Conservation (phyloP, 768 basidiomycete genomes). For the Macrolepiota dolichaula region DNA sequence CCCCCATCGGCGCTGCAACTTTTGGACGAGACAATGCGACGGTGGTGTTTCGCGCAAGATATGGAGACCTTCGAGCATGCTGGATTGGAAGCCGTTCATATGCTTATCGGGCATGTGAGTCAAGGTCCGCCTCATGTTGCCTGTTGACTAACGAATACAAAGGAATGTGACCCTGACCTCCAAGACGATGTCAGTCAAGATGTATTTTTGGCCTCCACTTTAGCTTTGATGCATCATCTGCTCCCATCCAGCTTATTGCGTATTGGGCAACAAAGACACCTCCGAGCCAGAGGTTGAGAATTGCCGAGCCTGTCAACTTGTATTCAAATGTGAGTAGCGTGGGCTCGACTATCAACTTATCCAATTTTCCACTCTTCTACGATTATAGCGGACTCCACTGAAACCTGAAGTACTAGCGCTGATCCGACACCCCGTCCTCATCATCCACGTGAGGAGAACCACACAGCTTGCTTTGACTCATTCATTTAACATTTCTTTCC, state of each 20-base stretch:
- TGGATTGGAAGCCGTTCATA: conserved; percentile 52
- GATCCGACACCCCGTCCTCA: conserved; percentile 61
- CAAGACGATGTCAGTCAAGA: conserved; percentile 57
- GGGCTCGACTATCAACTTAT: no score
- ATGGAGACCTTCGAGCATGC: conserved; percentile 66
- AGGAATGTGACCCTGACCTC: conserved; percentile 56
- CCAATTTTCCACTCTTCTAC: no score
- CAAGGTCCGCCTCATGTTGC: not conserved
- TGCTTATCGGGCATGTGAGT: conserved; percentile 56
- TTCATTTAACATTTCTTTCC: not conserved
- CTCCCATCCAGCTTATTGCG: conserved; percentile 48
- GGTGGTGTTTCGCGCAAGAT: conserved; percentile 66
- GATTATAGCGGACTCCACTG: conserved; percentile 51
- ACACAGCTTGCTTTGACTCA: not conserved
- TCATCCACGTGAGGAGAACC: conserved; percentile 55
- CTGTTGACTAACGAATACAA: not conserved
- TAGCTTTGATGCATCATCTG: not conserved
- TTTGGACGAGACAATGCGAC: conserved; percentile 59
- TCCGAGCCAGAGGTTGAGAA: conserved; percentile 48
- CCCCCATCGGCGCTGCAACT: conserved; percentile 47
- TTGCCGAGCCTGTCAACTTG: conserved; percentile 52
- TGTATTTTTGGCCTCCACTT: not conserved
- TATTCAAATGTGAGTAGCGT: conserved; percentile 56
- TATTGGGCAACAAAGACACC: conserved; percentile 60
- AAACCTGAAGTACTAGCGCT: conserved; percentile 41